phyloP scores from a whole-genome alignment of 1,139 yeast species.

The Sugiyamaella sp. region DNA sequence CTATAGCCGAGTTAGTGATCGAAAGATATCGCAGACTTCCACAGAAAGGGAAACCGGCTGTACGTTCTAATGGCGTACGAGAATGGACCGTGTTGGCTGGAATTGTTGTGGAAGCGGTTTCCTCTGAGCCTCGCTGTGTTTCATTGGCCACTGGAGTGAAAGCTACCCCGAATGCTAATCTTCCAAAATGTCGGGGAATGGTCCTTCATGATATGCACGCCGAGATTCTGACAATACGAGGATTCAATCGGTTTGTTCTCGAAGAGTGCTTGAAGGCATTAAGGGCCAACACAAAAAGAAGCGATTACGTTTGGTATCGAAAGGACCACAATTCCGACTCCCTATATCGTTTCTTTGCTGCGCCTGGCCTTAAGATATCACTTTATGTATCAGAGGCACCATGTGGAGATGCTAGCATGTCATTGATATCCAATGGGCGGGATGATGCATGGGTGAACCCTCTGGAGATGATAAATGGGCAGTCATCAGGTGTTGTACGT shows the following conservation, averaged over 20 bases:
- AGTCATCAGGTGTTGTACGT: slow-evolving; percentile 45
- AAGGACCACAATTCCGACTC: not conserved
- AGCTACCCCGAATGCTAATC: slow-evolving; percentile 58
- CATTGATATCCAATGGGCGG: slow-evolving; percentile 36
- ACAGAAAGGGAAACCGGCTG: slow-evolving; percentile 57
- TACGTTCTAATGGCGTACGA: slow-evolving; percentile 59
- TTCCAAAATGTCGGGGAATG: slow-evolving; percentile 50
- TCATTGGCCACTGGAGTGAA: slow-evolving; percentile 83
- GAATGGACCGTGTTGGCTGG: slow-evolving; percentile 92
- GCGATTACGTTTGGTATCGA: slow-evolving; percentile 6
- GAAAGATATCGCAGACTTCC: slow-evolving; percentile 43
- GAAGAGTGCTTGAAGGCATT: slow-evolving; percentile 40
- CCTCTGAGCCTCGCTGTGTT: slow-evolving; percentile 40
- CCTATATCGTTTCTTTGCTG: slow-evolving; percentile 40
- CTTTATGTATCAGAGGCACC: slow-evolving; percentile 81
- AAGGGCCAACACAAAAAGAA: slow-evolving; percentile 18
- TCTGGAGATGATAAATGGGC: slow-evolving; percentile 18
- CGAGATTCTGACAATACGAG: slow-evolving; percentile 71
- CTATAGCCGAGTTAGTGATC: slow-evolving; percentile 42
- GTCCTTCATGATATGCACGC: slow-evolving; percentile 90
- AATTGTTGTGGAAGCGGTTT: slow-evolving; percentile 52
- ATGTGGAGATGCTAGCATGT: slow-evolving; percentile 90
- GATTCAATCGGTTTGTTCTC: slow-evolving; percentile 56
- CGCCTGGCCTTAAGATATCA: slow-evolving; percentile 48
- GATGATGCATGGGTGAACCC: slow-evolving; percentile 36